Evolutionary conservation across 2,329 filamentous ascomycete genomes (phyloP), one percentile per base, ranked within the genome.

Genomic region (Escovopsis weberi): DNA sequence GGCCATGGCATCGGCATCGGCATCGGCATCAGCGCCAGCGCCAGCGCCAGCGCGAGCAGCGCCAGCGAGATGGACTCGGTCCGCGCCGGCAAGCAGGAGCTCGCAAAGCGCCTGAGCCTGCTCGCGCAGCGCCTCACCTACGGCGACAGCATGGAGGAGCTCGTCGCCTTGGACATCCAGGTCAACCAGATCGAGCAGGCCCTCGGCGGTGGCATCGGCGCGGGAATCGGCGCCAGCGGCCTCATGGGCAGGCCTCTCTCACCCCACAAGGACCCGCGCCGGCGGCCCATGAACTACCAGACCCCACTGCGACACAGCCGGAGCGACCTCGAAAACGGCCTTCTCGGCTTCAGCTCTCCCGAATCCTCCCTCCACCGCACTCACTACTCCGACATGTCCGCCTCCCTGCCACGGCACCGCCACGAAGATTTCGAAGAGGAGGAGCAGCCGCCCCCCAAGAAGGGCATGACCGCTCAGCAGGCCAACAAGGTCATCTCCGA

Each of bases 51-150:
- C 28, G 28, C 28, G 6, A 10, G 6, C 28, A 30, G 28, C 28
- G 28, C 28, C 28, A 10, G 28, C 28, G 28, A 30, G 4, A 33
- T 30, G 34, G 50, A 52, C 41, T 48, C 53, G 2, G 53, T 56
- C 19, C 52, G 54, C 19, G 51, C 51, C 11, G 50, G 59, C 53
- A 63, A 61, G 43, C 63, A 71, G 47, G 62, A 66, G 23, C 62
- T 75, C 42, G 63, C 72, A 10, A 52, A 58, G 44, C 59, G 63
- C 15, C 51, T 66, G 32, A 61, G 56, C 42, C 56, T 62, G 37
- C 59, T 66, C 26, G 61, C 62, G 4, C 59, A 61, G 47, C 59
- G 60, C 41, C 58, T 66, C 39, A 55, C 60, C 18, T 53, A 54
- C 40, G 52, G 54, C 44, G 57, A 59, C 41, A 47, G 51, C 18